phyloP scores from a whole-genome alignment of 768 basidiomycete genomes.

The Tephrocybe rancida region DNA sequence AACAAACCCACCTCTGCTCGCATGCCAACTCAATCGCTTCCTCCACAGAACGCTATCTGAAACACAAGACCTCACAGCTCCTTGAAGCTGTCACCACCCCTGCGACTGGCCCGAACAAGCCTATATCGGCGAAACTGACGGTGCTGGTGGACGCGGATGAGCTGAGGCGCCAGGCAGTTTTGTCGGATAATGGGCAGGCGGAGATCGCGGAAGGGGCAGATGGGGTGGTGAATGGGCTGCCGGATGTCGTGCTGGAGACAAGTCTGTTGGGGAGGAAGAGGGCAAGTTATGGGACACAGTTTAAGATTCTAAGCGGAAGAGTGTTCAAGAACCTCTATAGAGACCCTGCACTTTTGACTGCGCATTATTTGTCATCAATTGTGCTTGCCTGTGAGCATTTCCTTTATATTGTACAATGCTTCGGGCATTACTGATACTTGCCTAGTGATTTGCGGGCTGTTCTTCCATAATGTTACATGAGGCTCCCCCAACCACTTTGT shows the following conservation, averaged over 20 bases:
- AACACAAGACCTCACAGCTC: slow-evolving; percentile 74
- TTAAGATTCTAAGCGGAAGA: slow-evolving; percentile 89
- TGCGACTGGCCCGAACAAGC: slow-evolving; percentile 23
- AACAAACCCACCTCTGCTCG: slow-evolving; percentile 56
- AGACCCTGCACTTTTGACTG: slow-evolving; percentile 87
- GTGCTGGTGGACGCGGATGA: slow-evolving; percentile 67
- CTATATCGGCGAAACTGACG: slow-evolving; percentile 61
- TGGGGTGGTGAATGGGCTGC: slow-evolving; percentile 47
- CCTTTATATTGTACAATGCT: slow-evolving; percentile 16
- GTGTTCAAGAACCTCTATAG: slow-evolving; percentile 99
- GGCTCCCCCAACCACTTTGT: slow-evolving; percentile 19
- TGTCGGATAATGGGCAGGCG: slow-evolving; percentile 30
- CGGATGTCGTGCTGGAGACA: slow-evolving; percentile 72
- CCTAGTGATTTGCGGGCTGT: slow-evolving; percentile 87
- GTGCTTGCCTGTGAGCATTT: slow-evolving; percentile 72
- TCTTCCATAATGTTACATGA: slow-evolving; percentile 86
- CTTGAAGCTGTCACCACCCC: slow-evolving; percentile 56
- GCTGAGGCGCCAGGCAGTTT: slow-evolving; percentile 64
- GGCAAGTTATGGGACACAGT: slow-evolving; percentile 89
- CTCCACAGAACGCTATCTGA: slow-evolving; percentile 56
- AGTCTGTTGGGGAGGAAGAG: slow-evolving; percentile 72
- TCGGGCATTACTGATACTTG: neutral
- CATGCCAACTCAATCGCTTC: slow-evolving; percentile 44
- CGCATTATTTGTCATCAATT: slow-evolving; percentile 89
- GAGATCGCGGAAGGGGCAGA: no score